A percentile compares a stretch with the other conserved stretches of the same genome.
Conservation (phyloP, 2,329 filamentous ascomycete species). For the Fusarium sp. region DNA sequence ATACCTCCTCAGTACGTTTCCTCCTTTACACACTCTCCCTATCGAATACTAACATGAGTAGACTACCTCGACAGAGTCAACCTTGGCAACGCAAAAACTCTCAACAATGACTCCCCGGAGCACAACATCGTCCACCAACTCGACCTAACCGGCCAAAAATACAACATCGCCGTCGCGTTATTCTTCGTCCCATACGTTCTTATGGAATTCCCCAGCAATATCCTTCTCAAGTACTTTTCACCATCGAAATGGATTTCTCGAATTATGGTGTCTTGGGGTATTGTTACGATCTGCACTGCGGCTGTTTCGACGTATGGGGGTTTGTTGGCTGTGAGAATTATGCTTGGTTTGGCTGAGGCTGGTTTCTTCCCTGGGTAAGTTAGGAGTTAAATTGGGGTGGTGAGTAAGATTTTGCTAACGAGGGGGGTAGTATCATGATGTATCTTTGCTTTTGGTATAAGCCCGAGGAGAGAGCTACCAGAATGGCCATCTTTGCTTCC, state of each 20-base stretch:
- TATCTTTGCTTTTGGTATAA: conserved; percentile 75
- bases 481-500: conserved; percentile 71
- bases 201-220: conserved; percentile 52
- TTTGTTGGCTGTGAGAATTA: conserved; percentile 61
- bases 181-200: conserved; percentile 51
- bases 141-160: conserved; percentile 49
- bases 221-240: conserved; percentile 53
- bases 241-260: conserved; percentile 51
- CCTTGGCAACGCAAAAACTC: conserved; percentile 51
- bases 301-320: conserved; percentile 61
- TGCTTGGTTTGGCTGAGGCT: conserved; percentile 64
- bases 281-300: conserved; percentile 63
- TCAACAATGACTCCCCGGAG: conserved; percentile 52
- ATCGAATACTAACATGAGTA: not conserved
- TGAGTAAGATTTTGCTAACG: not conserved
- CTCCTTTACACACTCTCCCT: not conserved
- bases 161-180: conserved; percentile 50
- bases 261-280: conserved; percentile 62
- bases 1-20: conserved; percentile 47
- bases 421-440: conserved; percentile 57
- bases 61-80: conserved; percentile 51
- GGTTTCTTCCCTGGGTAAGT: conserved; percentile 62
- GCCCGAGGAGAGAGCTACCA: conserved; percentile 67
- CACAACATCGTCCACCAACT: conserved; percentile 51
- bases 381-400: accelerated